Evolutionary conservation across 345 rosid genomes (phyloP).

Genomic region (Populus davidiana): DNA sequence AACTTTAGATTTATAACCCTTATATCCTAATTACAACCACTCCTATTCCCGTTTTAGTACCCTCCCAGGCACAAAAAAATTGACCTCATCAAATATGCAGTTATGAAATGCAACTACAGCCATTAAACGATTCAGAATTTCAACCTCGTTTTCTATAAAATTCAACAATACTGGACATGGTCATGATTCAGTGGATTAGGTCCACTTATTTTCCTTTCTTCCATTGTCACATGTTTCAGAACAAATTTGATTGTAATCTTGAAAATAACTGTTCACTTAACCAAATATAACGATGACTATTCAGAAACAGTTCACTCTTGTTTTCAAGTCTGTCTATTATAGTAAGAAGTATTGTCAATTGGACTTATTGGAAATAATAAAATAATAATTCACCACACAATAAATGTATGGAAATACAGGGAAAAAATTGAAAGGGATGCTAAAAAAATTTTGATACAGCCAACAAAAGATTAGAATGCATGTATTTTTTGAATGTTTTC

Average conservation of each 20-base stretch:
- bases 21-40: background rate
- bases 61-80: background rate
- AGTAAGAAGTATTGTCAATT: background rate
- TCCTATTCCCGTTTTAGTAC: background rate
- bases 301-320: background rate
- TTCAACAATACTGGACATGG: background rate
- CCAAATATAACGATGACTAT: background rate
- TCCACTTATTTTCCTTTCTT: background rate
- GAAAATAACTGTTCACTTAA: background rate
- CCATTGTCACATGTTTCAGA: background rate
- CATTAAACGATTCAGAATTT: background rate
- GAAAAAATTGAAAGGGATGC: background rate
- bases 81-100: background rate
- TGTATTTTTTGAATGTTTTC: too few species aligned
- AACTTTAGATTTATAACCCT: too few species aligned
- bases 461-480: too few species aligned
- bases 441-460: too few species aligned
- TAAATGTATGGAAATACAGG: background rate
- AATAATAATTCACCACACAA: background rate
- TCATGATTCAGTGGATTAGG: background rate
- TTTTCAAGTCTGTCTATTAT: background rate
- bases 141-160: background rate
- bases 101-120: background rate
- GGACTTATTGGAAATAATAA: background rate
- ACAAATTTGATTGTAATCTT: background rate